Conservation (phyloP, 2,329 filamentous ascomycete genomes). For the Cyphellophora europaea region DNA sequence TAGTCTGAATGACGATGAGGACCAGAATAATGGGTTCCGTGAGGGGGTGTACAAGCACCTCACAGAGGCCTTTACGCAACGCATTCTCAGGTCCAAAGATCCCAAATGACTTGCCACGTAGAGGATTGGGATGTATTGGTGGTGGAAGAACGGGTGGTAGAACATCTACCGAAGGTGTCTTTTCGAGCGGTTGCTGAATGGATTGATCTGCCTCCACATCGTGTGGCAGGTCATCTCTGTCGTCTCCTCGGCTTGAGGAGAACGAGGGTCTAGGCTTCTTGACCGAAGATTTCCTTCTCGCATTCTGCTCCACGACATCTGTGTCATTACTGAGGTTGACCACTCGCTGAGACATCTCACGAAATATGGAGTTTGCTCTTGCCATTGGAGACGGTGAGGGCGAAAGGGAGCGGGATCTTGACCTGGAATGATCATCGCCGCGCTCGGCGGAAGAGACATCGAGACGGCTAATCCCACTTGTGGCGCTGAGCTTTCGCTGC, state of each 20-base stretch:
- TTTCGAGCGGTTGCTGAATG: slow-evolving; percentile 24
- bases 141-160: slow-evolving; percentile 8
- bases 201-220: slow-evolving; percentile 6
- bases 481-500: slow-evolving; percentile 47
- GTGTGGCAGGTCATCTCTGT: background rate
- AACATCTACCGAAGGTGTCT: slow-evolving; percentile 23
- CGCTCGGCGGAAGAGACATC: slow-evolving; percentile 28
- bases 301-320: slow-evolving; percentile 66
- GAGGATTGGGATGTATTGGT: slow-evolving; percentile 51
- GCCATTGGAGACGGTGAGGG: slow-evolving; percentile 56
- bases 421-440: slow-evolving; percentile 28
- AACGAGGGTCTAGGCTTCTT: slow-evolving; percentile 6
- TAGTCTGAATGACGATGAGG: slow-evolving; percentile 77
- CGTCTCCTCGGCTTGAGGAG: background rate
- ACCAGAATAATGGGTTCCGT: slow-evolving; percentile 80
- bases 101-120: slow-evolving; percentile 77
- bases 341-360: slow-evolving; percentile 89
- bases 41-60: slow-evolving; percentile 74
- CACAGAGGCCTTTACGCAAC: slow-evolving; percentile 65
- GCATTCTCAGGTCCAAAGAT: slow-evolving; percentile 72
- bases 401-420: slow-evolving; percentile 47
- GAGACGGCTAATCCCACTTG: slow-evolving; percentile 38
- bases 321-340: slow-evolving; percentile 95
- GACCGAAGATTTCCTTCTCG: slow-evolving; percentile 46
- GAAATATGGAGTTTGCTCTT: slow-evolving; percentile 65